Conservation (phyloP, 371 early-diverging fungal genomes). For the Circinella umbellata region DNA sequence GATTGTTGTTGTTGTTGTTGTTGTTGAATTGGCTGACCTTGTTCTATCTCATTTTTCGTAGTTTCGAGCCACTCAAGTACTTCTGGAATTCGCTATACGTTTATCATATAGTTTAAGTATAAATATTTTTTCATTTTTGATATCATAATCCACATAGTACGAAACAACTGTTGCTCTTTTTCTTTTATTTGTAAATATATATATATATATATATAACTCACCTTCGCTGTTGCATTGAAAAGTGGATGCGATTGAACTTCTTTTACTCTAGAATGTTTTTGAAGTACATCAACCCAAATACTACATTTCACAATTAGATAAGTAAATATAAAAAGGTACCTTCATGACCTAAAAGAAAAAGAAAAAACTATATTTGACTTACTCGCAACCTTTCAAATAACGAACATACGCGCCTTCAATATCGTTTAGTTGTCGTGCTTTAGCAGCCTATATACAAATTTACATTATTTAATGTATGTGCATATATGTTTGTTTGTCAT, state of each 20-base stretch:
- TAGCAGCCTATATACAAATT: conserved; percentile 35
- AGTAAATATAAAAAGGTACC: too few relatives aligned
- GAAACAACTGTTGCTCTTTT: too few relatives aligned
- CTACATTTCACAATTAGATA: conserved; percentile 24
- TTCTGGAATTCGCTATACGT: conserved; percentile 34
- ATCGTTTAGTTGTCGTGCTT: conserved; percentile 33
- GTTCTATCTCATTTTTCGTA: conserved; percentile 13
- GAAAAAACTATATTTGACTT: conserved; percentile 15
- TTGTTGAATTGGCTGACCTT: too few relatives aligned
- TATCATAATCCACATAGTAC: too few relatives aligned
- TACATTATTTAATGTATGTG: too few relatives aligned
- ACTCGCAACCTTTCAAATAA: conserved; percentile 52
- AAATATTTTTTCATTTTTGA: too few relatives aligned
- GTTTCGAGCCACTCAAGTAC: conserved; percentile 30
- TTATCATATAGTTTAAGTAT: too few relatives aligned
- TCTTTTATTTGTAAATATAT: too few relatives aligned
- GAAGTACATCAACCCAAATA: conserved; percentile 60
- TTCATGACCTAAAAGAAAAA: too few relatives aligned
- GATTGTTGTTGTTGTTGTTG: conserved; percentile 11
- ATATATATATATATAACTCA: conserved; percentile 10
- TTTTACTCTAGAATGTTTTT: conserved; percentile 47
- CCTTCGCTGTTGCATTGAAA: conserved; percentile 51
- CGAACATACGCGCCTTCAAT: conserved; percentile 51
- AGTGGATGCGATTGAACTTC: conserved; percentile 37
- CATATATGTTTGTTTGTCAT: background rate